Evolutionary conservation across 495 filamentous ascomycete species (phyloP).

Genomic region (Penicillium cataractarum): DNA sequence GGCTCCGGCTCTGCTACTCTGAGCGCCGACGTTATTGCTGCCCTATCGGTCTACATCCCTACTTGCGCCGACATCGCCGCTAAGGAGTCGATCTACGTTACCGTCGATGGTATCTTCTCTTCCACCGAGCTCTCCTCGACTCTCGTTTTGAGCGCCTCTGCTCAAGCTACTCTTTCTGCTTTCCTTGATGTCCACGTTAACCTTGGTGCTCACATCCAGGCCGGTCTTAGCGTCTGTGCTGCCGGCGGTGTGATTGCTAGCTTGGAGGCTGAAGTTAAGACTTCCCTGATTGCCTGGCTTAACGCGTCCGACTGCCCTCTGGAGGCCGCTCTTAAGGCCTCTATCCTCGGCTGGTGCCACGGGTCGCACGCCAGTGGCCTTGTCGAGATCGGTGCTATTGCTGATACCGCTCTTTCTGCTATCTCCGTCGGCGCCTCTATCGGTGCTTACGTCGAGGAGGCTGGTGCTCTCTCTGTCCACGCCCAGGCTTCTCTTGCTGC

Average conservation of each 20-base stretch:
- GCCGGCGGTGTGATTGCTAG: conserved; percentile 40
- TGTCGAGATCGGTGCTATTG: conserved; percentile 33
- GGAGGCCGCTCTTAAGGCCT: conserved; percentile 32
- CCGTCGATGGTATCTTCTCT: conserved; percentile 46
- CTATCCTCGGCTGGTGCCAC: conserved; percentile 42
- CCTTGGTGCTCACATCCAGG: conserved; percentile 36
- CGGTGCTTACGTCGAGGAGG: conserved; percentile 34
- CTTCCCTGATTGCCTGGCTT: conserved; percentile 40
- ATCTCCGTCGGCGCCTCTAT: conserved; percentile 45
- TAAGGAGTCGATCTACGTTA: conserved; percentile 44
- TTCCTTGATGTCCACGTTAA: conserved; percentile 26
- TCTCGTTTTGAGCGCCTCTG: conserved; percentile 38
- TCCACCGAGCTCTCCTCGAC: conserved; percentile 30
- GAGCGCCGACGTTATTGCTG: conserved; percentile 31
- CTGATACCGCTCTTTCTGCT: conserved; percentile 35
- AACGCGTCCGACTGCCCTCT: conserved; percentile 36
- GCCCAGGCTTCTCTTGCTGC: conserved; percentile 41
- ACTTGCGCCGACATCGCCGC: conserved; percentile 41
- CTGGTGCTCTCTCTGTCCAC: conserved; percentile 34
- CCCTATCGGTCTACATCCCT: conserved; percentile 43
- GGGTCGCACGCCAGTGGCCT: conserved; percentile 36
- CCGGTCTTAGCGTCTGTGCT: conserved; percentile 43
- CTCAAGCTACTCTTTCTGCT: conserved; percentile 37
- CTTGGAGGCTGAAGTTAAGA: conserved; percentile 41
- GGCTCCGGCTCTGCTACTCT: conserved; percentile 17